Base-by-base conservation (phyloP, 164 flowering plant species). In the Cinnamomum chago region DNA sequence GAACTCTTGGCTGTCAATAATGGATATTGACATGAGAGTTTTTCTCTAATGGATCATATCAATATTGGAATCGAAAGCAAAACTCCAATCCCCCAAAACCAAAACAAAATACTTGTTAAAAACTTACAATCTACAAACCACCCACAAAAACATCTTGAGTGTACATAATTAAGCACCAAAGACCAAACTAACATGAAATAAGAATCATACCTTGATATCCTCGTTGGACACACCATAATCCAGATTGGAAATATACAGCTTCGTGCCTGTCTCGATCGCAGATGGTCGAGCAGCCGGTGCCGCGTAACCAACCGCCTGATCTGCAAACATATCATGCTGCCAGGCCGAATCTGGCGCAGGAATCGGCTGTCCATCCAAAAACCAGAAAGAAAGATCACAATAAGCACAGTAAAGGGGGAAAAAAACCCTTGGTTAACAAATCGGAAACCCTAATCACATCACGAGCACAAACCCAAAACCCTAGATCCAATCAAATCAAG, bases 221-320 rank as follows among this genome's bases (percentile, higher is more conserved):
- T 92, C 97, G 70, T 85, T 88, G 2, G 95, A 88, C 12, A 93
- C 97, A 14, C 94, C 98, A 52, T 88, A 91, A 65, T 92, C 97
- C 50, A 93, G 72, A 76, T 93, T 93, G 5, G 97, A 90, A 10
- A 93, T 80, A 72, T 87, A 89, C 7, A 93, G 90, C 87, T 89
- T 93, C 9, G 94, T 85, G 18, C 94, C 98, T 0, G 93, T 89
- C 76, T 93, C 97, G 20, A 90, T 83, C 0, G 88, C 76, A 23
- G 90, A 79, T 0, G 88, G 74, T 50, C 90, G 80, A 28, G 79
- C 87, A 5, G 79, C 81, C 70, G 79, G 83, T 0, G 72, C 79
- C 18, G 77, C 77, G 20, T 28, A 27, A 58, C 75, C 89, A 73
- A 70, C 68, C 51, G 72, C 82, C 82, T 84, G 88, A 78, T 84